Percentiles rank a stretch among this genome's conserved stretches.
Evolutionary conservation across 306 rosid species (phyloP).

Genomic region (Citrullus mucosospermus): DNA sequence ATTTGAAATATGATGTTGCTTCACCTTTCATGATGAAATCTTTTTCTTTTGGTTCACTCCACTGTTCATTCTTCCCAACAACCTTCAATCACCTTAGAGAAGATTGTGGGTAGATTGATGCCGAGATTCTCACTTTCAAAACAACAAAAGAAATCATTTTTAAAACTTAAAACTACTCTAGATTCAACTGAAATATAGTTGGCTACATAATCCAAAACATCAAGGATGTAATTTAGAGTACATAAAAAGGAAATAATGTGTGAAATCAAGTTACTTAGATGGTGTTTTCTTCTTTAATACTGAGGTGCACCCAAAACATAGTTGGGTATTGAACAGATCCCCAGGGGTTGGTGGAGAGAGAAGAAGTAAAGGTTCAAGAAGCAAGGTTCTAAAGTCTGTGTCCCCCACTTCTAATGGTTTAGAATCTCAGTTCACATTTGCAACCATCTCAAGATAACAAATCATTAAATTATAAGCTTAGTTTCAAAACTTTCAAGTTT

Average conservation of each 20-base stretch:
- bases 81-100: slow-evolving; percentile 1
- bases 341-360: background rate
- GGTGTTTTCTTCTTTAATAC: too few relatives aligned
- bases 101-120: background rate
- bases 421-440: background rate
- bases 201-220: too few relatives aligned
- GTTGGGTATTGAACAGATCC: background rate
- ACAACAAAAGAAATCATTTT: background rate
- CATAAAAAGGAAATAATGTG: too few relatives aligned
- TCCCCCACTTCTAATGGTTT: background rate
- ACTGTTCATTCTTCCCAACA: background rate
- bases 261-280: too few relatives aligned
- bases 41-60: slow-evolving; percentile 23
- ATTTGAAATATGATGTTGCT: slow-evolving; percentile 25
- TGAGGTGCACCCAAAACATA: background rate
- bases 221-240: too few relatives aligned
- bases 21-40: slow-evolving; percentile 18
- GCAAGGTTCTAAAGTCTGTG: background rate
- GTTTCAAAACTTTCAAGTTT: too few relatives aligned
- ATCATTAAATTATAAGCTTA: too few relatives aligned
- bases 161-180: background rate
- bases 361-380: background rate
- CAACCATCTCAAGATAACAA: background rate
- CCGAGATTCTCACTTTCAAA: background rate
- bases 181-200: background rate